These are phyloP conservation scores for Amphichorda felina DNA, from an alignment of 2,329 filamentous ascomycete genomes.

Conservation along the genomic window DNA sequence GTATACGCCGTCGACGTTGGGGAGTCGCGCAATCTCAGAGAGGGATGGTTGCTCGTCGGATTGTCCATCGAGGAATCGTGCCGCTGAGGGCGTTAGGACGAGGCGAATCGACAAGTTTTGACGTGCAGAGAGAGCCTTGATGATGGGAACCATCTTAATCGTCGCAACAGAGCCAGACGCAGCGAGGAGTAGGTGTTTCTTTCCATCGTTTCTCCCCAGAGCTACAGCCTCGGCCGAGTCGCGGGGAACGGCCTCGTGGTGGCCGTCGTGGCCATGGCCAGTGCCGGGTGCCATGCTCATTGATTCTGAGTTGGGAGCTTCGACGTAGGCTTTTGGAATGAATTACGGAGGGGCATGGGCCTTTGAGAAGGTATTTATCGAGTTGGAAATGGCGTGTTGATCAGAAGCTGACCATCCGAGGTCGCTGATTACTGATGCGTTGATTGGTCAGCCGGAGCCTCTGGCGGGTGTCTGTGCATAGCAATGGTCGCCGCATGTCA, in stretches of 20 bases:
- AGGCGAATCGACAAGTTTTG: conserved; percentile 67
- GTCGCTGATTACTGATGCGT: neutral
- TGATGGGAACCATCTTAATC: conserved; percentile 67
- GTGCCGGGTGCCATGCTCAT: neutral
- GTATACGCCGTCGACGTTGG: conserved; percentile 73
- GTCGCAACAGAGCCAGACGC: conserved; percentile 58
- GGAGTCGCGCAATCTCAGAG: conserved; percentile 41
- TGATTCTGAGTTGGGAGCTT: neutral
- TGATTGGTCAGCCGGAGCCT: conserved; percentile 1
- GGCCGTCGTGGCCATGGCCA: too few relatives aligned
- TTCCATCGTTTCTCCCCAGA: conserved; percentile 21
- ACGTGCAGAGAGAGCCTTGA: conserved; percentile 39
- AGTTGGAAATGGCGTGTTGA: neutral
- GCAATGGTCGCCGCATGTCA: neutral
- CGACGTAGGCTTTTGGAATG: neutral
- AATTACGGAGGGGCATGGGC: too few relatives aligned
- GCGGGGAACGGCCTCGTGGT: too few relatives aligned
- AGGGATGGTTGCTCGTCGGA: conserved; percentile 65
- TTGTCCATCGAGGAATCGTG: conserved; percentile 67
- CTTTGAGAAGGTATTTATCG: neutral
- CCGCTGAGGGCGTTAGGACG: conserved; percentile 63
- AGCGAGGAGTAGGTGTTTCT: conserved; percentile 28
- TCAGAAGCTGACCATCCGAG: neutral
- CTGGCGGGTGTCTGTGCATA: too few relatives aligned
- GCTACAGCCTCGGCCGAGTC: conserved; percentile 17